A percentile compares a stretch with the other conserved stretches of the same genome.
Conservation (phyloP, 768 basidiomycete genomes). For the Lactifluus pinguis region DNA sequence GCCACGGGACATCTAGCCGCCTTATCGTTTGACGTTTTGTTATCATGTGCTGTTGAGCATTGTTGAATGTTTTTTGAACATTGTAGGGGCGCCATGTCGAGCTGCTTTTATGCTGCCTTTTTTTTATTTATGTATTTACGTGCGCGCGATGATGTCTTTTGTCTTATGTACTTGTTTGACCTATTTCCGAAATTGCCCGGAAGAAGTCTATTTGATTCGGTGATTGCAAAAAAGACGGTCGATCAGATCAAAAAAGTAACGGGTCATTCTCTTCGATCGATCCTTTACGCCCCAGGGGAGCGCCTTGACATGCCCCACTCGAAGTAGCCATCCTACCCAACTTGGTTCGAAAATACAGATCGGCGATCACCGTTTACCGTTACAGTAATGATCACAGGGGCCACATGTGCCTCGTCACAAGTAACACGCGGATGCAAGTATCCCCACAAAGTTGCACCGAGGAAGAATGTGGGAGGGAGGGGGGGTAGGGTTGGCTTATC, state of each 20-base stretch:
- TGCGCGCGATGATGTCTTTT: slow-evolving; percentile 3
- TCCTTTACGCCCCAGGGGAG: no score
- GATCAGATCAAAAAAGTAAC: no score
- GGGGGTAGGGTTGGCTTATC: no score
- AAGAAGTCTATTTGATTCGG: not conserved
- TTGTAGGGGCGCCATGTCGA: slow-evolving; percentile 5
- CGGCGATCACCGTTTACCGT: not conserved
- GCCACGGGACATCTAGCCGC: not conserved
- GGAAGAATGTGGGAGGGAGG: no score
- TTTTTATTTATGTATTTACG: slow-evolving; percentile 18
- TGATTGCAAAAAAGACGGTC: not conserved
- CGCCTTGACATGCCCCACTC: not conserved
- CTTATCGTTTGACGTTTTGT: not conserved
- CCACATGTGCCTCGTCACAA: no score
- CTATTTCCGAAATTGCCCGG: not conserved
- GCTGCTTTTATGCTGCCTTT: not conserved
- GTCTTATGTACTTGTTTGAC: slow-evolving; percentile 14
- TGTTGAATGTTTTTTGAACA: slow-evolving; percentile 2
- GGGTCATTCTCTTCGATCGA: no score
- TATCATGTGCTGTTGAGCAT: not conserved
- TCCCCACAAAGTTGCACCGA: no score
- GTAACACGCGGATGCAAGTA: no score
- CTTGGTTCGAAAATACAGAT: not conserved
- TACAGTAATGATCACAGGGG: no score
- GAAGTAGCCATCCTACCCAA: not conserved